phyloP scores from a whole-genome alignment of 768 basidiomycete species.

The Baorangia bicolor region DNA sequence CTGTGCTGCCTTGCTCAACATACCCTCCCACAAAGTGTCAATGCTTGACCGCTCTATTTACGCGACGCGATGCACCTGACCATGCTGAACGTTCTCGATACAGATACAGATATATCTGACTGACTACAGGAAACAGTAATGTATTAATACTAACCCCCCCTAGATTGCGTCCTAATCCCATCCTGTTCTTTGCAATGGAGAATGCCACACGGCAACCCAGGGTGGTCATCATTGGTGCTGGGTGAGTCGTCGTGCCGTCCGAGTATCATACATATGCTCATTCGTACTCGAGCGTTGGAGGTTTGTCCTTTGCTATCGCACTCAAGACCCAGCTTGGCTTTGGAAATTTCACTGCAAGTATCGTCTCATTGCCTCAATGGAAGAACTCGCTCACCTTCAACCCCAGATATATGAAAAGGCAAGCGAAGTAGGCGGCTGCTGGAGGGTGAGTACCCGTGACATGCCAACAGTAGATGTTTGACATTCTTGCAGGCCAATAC shows the following conservation, averaged over 20 bases:
- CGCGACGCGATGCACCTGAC: background rate
- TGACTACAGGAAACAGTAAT: background rate
- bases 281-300: constrained; percentile 35
- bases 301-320: constrained; percentile 42
- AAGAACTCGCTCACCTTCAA: background rate
- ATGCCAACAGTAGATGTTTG: background rate
- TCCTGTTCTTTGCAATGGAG: background rate
- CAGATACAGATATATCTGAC: no score
- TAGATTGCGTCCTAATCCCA: background rate
- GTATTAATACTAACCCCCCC: constrained; percentile 1
- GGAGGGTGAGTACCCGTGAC: constrained; percentile 41
- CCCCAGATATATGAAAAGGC: constrained; percentile 45
- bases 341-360: constrained; percentile 41
- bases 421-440: constrained; percentile 47
- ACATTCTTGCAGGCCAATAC: constrained; percentile 29
- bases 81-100: background rate
- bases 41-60: background rate
- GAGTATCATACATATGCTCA: background rate
- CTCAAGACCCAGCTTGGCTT: constrained; percentile 39
- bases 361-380: background rate
- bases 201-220: background rate
- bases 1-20: constrained; percentile 16
- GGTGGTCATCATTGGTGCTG: constrained; percentile 24
- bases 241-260: constrained; percentile 12
- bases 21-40: background rate